These are phyloP conservation scores for Fusarium vanettenii DNA, from an alignment of 2,329 filamentous ascomycete species.

Conservation along the genomic window DNA sequence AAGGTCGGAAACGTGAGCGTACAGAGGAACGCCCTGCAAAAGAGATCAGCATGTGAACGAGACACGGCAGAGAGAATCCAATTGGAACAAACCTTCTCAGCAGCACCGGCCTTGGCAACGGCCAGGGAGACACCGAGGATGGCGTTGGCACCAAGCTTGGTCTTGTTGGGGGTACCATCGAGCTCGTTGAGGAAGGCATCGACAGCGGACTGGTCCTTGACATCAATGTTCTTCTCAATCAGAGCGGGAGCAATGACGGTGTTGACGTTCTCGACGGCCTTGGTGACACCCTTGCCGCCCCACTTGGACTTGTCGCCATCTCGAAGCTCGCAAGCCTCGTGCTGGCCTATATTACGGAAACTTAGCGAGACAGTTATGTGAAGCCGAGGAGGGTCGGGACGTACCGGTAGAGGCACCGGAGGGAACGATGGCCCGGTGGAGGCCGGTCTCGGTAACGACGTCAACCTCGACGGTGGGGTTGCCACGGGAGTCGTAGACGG, in stretches of 20 bases:
- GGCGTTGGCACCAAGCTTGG: constrained; percentile 87
- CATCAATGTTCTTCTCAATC: constrained; percentile 85
- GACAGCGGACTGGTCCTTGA: constrained; percentile 87
- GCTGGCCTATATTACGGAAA: constrained; percentile 71
- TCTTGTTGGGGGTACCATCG: constrained; percentile 88
- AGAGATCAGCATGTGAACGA: constrained; percentile 23
- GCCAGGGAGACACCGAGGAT: constrained; percentile 88
- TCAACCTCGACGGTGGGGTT: constrained; percentile 99
- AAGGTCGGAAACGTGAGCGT: constrained; percentile 88
- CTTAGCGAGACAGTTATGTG: constrained; percentile 38
- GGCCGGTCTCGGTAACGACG: constrained; percentile 93
- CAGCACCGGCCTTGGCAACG: constrained; percentile 88
- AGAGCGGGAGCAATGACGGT: constrained; percentile 80
- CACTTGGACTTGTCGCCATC: constrained; percentile 90
- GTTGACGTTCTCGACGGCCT: constrained; percentile 90
- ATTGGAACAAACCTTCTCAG: constrained; percentile 73
- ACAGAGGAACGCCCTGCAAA: constrained; percentile 78
- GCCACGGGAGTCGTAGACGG: constrained; percentile 97
- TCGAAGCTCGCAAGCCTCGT: constrained; percentile 91
- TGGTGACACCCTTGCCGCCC: constrained; percentile 87
- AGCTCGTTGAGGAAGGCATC: constrained; percentile 88
- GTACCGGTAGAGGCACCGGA: constrained; percentile 94
- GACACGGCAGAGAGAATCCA: background rate
- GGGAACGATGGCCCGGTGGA: constrained; percentile 97
- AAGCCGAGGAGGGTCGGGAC: constrained; percentile 50